phyloP scores from a whole-genome alignment of 495 filamentous ascomycete species.

The Jackrogersella multiformis region DNA sequence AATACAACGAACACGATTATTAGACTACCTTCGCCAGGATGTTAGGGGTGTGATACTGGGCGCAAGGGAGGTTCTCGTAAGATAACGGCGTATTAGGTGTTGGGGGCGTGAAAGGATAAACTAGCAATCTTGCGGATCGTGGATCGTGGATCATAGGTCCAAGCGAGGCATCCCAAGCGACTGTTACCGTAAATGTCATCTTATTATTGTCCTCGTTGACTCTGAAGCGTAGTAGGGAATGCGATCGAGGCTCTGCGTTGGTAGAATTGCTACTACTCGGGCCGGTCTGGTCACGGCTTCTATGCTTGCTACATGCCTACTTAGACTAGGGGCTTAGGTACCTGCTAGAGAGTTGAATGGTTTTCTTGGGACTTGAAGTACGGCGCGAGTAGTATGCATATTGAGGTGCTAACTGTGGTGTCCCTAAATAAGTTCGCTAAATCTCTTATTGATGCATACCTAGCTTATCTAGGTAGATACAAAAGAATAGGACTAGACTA shows the following conservation, averaged over 20 bases:
- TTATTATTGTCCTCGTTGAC: neutral
- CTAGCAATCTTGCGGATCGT: neutral
- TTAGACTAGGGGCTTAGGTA: too few species aligned
- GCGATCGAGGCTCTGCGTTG: too few species aligned
- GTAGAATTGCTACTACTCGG: neutral
- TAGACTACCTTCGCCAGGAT: conserved; percentile 15
- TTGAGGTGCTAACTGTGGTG: too few species aligned
- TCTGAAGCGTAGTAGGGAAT: neutral
- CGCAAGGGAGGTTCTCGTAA: conserved; percentile 13
- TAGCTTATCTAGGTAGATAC: too few species aligned
- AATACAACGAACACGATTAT: conserved; percentile 26
- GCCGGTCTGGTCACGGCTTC: too few species aligned
- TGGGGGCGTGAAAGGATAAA: neutral
- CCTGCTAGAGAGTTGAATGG: too few species aligned
- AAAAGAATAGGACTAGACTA: too few species aligned
- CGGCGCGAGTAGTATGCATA: too few species aligned
- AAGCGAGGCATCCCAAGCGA: conserved; percentile 23
- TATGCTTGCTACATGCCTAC: too few species aligned
- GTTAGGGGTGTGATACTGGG: neutral
- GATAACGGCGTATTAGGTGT: conserved; percentile 19
- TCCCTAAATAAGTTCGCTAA: too few species aligned
- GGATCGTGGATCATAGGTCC: neutral
- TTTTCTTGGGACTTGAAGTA: too few species aligned
- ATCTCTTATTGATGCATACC: too few species aligned
- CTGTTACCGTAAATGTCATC: neutral